Base-by-base conservation (phyloP, 495 filamentous ascomycete species). In the Aspergillus diversus region DNA sequence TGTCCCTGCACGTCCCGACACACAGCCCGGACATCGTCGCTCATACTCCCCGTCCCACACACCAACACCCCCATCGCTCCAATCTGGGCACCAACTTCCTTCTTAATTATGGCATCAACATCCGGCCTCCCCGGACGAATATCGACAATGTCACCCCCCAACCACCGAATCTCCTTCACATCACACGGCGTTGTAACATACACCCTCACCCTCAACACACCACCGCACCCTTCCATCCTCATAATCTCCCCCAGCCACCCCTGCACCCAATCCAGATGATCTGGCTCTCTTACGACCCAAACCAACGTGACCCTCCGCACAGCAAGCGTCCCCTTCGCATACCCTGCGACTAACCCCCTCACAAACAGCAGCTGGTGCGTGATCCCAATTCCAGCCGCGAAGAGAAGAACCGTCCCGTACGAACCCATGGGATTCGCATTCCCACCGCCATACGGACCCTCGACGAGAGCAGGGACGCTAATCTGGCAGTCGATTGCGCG, bases 181-280 rank as follows among this genome's bases (percentile, higher is more conserved):
- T 78, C 83, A 65, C 84, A 80, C 12, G 91, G 91, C n/a, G 88
- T 77, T 5, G 91, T 94, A 54, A 96, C 83, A 74, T 92, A 93
- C 5, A 95, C 81, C 65, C 89, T 81, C 65, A 93, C 85, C 59
- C 83, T 82, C 42, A 96, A 82, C 16, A 92, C 74, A 4, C 90
- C 87, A 42, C 87, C 76, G 2, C 90, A 84, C 46, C 81, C 75
- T 5, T 87, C 84, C 84, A 93, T 84, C 53, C 76, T 76, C 47
- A 95, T 77, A 50, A 96, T 85, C 58, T 80, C 74, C 59, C 91
- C 90, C 88, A 96, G 92, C 88, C 88, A 96, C 5, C 88, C 87
- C 4, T 87, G 81, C 59, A 90, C 87, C 92, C 92, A 96, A 71
- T 92, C 89, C 8, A 94, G 80, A 61, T 91, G 82, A 58, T 92